These are phyloP conservation scores for Auricularia sp. DNA, from an alignment of 768 basidiomycete species.

Conservation along the genomic window DNA sequence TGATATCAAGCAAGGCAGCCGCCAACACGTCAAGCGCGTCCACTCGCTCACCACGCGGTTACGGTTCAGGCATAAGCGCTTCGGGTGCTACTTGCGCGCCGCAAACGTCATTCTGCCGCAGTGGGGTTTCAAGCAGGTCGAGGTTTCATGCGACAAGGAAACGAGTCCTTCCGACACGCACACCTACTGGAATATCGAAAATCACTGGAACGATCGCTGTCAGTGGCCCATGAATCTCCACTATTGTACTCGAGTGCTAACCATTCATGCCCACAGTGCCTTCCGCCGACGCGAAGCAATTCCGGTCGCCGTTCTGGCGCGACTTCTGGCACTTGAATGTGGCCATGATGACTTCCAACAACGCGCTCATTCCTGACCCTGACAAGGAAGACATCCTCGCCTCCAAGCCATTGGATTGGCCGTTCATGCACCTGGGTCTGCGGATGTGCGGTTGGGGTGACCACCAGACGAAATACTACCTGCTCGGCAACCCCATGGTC, in stretches of 20 bases:
- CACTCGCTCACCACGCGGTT: conserved; percentile 87
- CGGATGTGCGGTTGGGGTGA: conserved; percentile 98
- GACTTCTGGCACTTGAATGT: conserved; percentile 99
- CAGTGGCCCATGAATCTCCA: conserved; percentile 25
- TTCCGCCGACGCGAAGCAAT: conserved; percentile 68
- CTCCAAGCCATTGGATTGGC: conserved; percentile 89
- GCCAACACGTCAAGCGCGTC: conserved; percentile 51
- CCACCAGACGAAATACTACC: conserved; percentile 79
- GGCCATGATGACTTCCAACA: conserved; percentile 99
- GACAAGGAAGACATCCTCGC: conserved; percentile 99
- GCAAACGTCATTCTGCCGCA: conserved; percentile 84
- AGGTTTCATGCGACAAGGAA: conserved; percentile 88
- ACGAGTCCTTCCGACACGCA: conserved; percentile 71
- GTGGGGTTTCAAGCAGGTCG: conserved; percentile 99
- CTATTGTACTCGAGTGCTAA: background rate
- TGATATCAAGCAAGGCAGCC: conserved; percentile 60
- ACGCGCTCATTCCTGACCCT: conserved; percentile 91
- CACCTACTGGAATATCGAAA: conserved; percentile 98
- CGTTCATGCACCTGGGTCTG: conserved; percentile 77
- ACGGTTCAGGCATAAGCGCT: conserved; percentile 64
- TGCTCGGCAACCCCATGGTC: conserved; percentile 84
- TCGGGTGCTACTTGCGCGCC: conserved; percentile 85
- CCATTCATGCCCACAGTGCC: conserved; percentile 51
- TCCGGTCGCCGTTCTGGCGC: conserved; percentile 83
- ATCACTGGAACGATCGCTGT: conserved; percentile 94